These are phyloP conservation scores for Penicillium sp. DNA, from an alignment of 2,329 filamentous ascomycete species.

Conservation along the genomic window DNA sequence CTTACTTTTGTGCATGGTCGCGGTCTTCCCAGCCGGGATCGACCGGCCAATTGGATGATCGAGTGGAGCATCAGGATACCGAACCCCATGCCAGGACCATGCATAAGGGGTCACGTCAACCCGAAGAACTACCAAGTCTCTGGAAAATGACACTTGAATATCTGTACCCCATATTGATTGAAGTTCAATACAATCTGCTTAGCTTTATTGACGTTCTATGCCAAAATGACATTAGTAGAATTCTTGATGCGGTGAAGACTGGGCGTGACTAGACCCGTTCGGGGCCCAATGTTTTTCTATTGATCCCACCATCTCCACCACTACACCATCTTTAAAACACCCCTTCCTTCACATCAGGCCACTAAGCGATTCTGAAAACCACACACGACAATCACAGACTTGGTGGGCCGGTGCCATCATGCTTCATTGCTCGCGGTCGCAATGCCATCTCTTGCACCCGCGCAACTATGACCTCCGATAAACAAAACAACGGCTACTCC, in stretches of 20 bases:
- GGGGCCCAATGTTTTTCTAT: slow-evolving; percentile 25
- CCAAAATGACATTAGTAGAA: not conserved
- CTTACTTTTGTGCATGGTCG: not conserved
- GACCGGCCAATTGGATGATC: slow-evolving; percentile 10
- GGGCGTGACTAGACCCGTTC: slow-evolving; percentile 27
- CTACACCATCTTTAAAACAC: not conserved
- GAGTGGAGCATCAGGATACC: slow-evolving; percentile 24
- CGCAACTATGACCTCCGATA: slow-evolving; percentile 53
- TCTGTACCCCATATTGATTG: not conserved
- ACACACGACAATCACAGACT: slow-evolving; percentile 1
- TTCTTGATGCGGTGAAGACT: slow-evolving; percentile 26
- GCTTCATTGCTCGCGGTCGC: slow-evolving; percentile 31
- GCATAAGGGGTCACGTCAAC: not conserved
- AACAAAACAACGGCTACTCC: slow-evolving; percentile 53
- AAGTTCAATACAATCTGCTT: not conserved
- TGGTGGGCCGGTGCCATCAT: slow-evolving; percentile 33
- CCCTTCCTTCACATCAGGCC: slow-evolving; percentile 12
- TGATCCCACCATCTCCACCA: slow-evolving; percentile 9
- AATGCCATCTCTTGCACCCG: slow-evolving; percentile 50
- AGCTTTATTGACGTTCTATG: not conserved
- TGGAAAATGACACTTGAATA: not conserved
- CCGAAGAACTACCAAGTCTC: not conserved
- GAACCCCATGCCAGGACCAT: slow-evolving; percentile 4
- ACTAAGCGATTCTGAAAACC: not conserved
- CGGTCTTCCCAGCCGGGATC: slow-evolving; percentile 5